These are phyloP conservation scores for Acidomyces sp. DNA, from an alignment of 495 filamentous ascomycete genomes.

Conservation along the genomic window DNA sequence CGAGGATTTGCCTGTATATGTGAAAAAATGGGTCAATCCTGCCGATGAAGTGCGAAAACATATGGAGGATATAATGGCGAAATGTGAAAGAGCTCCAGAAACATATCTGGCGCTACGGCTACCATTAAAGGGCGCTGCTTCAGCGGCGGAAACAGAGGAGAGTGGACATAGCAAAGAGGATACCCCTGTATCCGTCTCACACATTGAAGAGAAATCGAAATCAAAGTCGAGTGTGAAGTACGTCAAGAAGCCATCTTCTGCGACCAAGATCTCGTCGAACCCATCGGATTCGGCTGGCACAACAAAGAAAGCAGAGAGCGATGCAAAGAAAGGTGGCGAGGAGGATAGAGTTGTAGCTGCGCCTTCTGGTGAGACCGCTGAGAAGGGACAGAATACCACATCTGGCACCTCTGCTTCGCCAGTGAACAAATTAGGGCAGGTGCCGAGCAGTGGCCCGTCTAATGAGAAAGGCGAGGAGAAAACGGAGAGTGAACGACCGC, in stretches of 20 bases:
- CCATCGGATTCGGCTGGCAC: not conserved
- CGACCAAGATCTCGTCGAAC: not conserved
- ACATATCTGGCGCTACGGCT: slow-evolving; percentile 27
- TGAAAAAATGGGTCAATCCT: slow-evolving; percentile 67
- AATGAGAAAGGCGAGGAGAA: not conserved
- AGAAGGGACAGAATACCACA: not conserved
- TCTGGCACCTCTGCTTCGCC: not conserved
- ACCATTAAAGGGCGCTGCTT: slow-evolving; percentile 17
- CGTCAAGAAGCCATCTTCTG: slow-evolving; percentile 7
- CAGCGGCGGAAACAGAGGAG: slow-evolving; percentile 2
- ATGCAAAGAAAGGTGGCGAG: not conserved
- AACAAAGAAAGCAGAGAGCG: slow-evolving; percentile 1
- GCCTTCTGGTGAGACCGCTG: not conserved
- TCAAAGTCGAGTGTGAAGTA: slow-evolving; percentile 11
- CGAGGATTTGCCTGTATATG: slow-evolving; percentile 52
- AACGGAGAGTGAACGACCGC: slow-evolving; percentile 13
- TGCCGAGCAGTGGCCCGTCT: not conserved
- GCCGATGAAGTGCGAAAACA: slow-evolving; percentile 64
- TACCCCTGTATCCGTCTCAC: not conserved
- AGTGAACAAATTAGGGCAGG: too few relatives aligned
- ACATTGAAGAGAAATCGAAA: slow-evolving; percentile 1
- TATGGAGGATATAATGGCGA: slow-evolving; percentile 37
- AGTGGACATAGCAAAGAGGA: not conserved
- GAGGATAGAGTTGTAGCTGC: not conserved
- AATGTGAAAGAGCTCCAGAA: slow-evolving; percentile 25